Conservation (phyloP, 139 green algal genomes). For the Micromonas pusilla region DNA sequence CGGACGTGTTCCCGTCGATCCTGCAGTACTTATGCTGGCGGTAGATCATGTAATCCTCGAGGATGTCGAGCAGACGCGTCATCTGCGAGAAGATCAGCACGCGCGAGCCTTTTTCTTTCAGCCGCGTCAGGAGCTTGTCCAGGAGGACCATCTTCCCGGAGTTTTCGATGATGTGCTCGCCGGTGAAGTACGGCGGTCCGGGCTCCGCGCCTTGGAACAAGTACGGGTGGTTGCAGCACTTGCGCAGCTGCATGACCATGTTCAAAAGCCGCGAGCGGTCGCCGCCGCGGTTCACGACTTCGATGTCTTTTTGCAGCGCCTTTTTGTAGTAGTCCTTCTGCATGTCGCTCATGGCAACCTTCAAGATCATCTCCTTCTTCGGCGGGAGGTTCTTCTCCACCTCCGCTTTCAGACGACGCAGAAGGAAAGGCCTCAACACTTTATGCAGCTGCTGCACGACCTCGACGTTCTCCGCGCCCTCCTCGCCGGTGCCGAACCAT, state of each 20-base stretch:
- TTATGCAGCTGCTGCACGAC: conserved; percentile 97
- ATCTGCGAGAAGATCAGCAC: conserved; percentile 91
- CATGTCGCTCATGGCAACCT: conserved; percentile 94
- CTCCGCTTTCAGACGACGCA: conserved; percentile 92
- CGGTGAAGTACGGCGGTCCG: conserved; percentile 85
- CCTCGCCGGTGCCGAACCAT: conserved; percentile 69
- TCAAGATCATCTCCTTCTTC: conserved; percentile 99
- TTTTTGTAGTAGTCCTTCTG: conserved; percentile 79
- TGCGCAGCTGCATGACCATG: conserved; percentile 98
- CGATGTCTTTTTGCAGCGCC: conserved; percentile 92
- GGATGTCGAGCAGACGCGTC: conserved; percentile 92
- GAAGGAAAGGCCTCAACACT: conserved; percentile 94
- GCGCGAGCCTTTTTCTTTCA: conserved; percentile 64
- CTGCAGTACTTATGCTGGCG: conserved; percentile 78
- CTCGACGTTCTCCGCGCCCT: conserved; percentile 54
- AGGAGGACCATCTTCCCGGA: conserved; percentile 84
- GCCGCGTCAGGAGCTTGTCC: conserved; percentile 78
- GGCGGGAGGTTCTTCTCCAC: conserved; percentile 90
- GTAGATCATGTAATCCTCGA: conserved; percentile 92
- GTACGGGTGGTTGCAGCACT: conserved; percentile 98
- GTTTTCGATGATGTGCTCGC: conserved; percentile 77
- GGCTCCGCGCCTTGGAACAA: conserved; percentile 72
- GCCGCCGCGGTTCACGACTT: conserved; percentile 56
- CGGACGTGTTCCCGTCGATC: conserved; percentile 94
- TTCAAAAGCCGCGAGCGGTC: conserved; percentile 92